Evolutionary conservation across 768 basidiomycete species (phyloP), one percentile per base, ranked within the genome.

Genomic region (Mycena capillaripes): DNA sequence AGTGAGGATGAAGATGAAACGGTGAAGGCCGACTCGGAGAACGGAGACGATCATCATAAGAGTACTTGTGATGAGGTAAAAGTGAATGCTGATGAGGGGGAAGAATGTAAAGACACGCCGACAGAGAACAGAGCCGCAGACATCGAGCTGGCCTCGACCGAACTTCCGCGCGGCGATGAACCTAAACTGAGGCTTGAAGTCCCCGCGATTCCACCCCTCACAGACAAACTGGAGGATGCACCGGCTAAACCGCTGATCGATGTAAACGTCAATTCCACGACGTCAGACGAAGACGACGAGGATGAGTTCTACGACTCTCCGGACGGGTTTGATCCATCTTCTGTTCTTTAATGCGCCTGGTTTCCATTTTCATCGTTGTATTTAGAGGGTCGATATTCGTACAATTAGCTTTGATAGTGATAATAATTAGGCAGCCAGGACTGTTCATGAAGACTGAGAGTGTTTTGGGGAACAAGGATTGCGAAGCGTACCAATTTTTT

Each of bases 241-340:
- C 36, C 32, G 21, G 34, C 23, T 8, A 53, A 44, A 34, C 61
- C 29, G 23, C 62, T 38, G 17, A 64, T 36, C 30, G n/a, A n/a
- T n/a, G n/a, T n/a, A n/a, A 34, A 60, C 23, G 58, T 73, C 64
- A 59, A 55, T 38, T 58, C 32, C 58, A 10, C 29, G 14, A 14
- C 42, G 12, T 71, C 70, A 12, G 77, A 75, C 38, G 75, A 59
- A 16, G 71, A 74, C 3, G 74, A 66, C 25, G 77, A 76, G 17
- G 80, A 79, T 9, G 78, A 78, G 38, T 80, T 77, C 50, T 77
- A 77, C 59, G 79, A 81, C 71, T 78, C 80, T 4, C 67, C 79
- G 46, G 81, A 79, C 29, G 76, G 46, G 25, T 55, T 66, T n/a
- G 64, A 62, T 23, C 52, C 60, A 38, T 70, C 56, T 32, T 62